Conservation (phyloP, 2,329 filamentous ascomycete species). For the Alternaria novae-zelandiae region DNA sequence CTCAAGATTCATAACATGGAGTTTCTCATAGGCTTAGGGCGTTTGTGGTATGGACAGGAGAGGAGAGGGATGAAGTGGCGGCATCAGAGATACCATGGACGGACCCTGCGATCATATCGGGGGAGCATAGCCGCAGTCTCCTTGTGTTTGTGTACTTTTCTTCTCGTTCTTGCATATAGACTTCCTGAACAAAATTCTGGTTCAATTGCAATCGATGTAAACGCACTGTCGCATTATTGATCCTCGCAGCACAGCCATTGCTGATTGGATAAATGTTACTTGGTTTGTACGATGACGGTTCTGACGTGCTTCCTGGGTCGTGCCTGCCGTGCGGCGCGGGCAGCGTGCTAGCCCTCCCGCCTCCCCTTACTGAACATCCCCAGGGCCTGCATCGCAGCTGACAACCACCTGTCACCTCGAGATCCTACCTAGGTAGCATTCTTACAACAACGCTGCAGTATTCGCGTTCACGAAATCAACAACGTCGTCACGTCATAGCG, state of each 20-base stretch:
- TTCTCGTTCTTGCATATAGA: background rate
- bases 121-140: background rate
- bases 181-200: background rate
- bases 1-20: background rate
- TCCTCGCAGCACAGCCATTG: no score
- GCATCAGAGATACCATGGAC: background rate
- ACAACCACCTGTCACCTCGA: no score
- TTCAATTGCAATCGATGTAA: no score
- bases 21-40: background rate
- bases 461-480: no score
- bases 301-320: background rate
- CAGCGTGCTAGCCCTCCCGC: background rate
- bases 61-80: background rate
- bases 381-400: no score
- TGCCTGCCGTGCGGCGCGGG: background rate
- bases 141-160: background rate
- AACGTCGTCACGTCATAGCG: background rate
- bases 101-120: background rate
- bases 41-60: background rate
- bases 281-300: no score
- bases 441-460: background rate
- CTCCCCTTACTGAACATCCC: background rate
- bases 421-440: background rate
- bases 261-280: fast-evolving
- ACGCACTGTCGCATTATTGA: no score